Conservation (phyloP, 2,329 filamentous ascomycete genomes). For the Hymenoscyphus infarciens region DNA sequence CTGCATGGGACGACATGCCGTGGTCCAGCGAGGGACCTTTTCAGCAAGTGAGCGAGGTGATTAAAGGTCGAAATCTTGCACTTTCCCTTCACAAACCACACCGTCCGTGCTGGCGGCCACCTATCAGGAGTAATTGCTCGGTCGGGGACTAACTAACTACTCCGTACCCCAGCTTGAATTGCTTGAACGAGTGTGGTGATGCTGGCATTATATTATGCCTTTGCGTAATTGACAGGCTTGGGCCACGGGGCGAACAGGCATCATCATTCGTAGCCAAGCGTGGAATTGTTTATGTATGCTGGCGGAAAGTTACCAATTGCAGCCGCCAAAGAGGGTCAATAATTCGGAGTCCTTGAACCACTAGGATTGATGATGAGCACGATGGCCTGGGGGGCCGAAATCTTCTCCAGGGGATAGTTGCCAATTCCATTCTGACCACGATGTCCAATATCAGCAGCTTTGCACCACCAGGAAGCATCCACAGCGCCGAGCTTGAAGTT, state of each 20-base stretch:
- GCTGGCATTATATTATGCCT: not conserved
- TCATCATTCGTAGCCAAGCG: not conserved
- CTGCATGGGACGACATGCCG: constrained; percentile 4
- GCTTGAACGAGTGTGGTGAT: not conserved
- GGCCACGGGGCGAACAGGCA: not conserved
- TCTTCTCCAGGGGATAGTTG: not conserved
- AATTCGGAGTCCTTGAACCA: not conserved
- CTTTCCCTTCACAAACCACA: constrained; percentile 3
- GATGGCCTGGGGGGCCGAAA: not conserved
- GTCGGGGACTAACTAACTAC: not conserved
- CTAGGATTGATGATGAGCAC: not conserved
- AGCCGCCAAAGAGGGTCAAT: not conserved
- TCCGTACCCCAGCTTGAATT: constrained; percentile 6
- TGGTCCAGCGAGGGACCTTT: not conserved
- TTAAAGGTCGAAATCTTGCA: constrained; percentile 4
- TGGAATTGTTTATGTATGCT: constrained; percentile 5
- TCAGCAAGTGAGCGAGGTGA: constrained; percentile 1
- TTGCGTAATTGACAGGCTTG: not conserved
- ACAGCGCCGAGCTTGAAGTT: not conserved
- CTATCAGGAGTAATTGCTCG: constrained; percentile 2
- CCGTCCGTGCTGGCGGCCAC: constrained; percentile 5
- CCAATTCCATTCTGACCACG: not conserved
- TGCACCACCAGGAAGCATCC: not conserved
- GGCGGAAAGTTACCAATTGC: not conserved
- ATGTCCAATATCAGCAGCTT: not conserved